Evolutionary conservation across 202 grass and related monocot genomes (phyloP), one percentile per base, ranked within the genome.

Genomic region (Hordeum pubiflorum): DNA sequence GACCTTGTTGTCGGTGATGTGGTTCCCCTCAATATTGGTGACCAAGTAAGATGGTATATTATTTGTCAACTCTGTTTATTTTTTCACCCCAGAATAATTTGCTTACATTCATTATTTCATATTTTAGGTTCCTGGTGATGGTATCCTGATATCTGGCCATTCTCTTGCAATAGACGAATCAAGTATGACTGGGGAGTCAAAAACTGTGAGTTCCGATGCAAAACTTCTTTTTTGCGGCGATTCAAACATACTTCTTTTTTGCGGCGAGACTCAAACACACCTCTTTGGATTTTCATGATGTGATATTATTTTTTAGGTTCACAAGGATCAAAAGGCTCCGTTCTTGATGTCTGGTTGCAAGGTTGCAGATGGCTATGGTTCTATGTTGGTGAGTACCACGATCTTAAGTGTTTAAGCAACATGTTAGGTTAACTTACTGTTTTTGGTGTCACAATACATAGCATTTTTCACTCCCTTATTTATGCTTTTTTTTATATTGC

Each of bases 261-360:
- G 38, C 1, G n/a, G 12, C 12, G 39, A 22, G 36, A 13, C 10
- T 24, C 5, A 41, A 70, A 44, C 12, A 44, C 10, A 39, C 11
- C 73, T 78, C 69, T 71, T 34, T 3, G 26, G 17, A 62, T 77
- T 40, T 82, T 78, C 17, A 60, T 81, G 26, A 12, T 62, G 62
- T 29, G 24, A 70, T 71, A 60, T 70, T 78, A 65, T 60, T 81
- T 26, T 71, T 75, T 79, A 99, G 92, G 90, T 99, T 66, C 87
- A 85, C 57, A 99, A 96, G 48, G 90, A 99, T 86, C 89, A 93
- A 85, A 96, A 63, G 55, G 83, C 86, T 52, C 92, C 96, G 14
- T 99, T 99, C 88, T 85, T 99, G 74, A 91, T 99, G 96, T 96
- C 96, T 77, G 96, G 92, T 76, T 99, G 96, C 84, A 99, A 99